Evolutionary conservation across 805 yeast species (phyloP).

Genomic region (Kodamaea fukazawae): DNA sequence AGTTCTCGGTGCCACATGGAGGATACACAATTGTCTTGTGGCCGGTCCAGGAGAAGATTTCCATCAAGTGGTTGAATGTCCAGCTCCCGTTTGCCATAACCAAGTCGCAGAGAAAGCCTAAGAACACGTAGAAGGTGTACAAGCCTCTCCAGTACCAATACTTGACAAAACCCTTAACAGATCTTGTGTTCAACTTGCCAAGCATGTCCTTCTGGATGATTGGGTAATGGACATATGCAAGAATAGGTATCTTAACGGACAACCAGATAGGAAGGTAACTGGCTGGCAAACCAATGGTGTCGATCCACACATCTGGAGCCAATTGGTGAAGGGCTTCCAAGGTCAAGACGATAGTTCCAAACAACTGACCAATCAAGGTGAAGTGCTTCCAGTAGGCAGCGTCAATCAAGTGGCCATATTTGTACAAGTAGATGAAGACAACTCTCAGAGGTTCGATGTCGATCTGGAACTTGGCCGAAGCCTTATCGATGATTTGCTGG

Average conservation of each 20-base stretch:
- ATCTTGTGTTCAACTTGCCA: constrained; percentile 45
- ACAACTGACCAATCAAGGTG: constrained; percentile 83
- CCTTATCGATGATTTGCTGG: constrained; percentile 49
- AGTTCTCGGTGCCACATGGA: constrained; percentile 75
- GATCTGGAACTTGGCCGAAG: constrained; percentile 54
- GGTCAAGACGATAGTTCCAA: constrained; percentile 71
- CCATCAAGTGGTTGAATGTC: constrained; percentile 75
- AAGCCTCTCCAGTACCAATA: constrained; percentile 70
- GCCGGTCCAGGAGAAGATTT: constrained; percentile 56
- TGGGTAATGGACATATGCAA: constrained; percentile 94
- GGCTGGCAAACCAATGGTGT: constrained; percentile 93
- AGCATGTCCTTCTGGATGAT: constrained; percentile 88
- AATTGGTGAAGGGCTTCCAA: constrained; percentile 66
- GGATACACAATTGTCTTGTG: constrained; percentile 65
- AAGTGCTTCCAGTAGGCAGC: constrained; percentile 71
- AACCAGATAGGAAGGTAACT: constrained; percentile 63
- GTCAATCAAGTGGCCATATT: constrained; percentile 58
- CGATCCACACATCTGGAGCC: constrained; percentile 88
- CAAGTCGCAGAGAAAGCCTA: constrained; percentile 65
- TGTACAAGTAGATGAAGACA: constrained; percentile 58
- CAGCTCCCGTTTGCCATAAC: constrained; percentile 84
- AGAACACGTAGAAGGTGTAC: constrained; percentile 58
- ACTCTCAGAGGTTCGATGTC: constrained; percentile 49
- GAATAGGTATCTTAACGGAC: constrained; percentile 66
- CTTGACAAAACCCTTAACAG: constrained; percentile 33